A percentile compares a stretch with the other conserved stretches of the same genome.
Evolutionary conservation across 306 rosid species (phyloP).

Genomic region (Elaeagnus macrophylla): DNA sequence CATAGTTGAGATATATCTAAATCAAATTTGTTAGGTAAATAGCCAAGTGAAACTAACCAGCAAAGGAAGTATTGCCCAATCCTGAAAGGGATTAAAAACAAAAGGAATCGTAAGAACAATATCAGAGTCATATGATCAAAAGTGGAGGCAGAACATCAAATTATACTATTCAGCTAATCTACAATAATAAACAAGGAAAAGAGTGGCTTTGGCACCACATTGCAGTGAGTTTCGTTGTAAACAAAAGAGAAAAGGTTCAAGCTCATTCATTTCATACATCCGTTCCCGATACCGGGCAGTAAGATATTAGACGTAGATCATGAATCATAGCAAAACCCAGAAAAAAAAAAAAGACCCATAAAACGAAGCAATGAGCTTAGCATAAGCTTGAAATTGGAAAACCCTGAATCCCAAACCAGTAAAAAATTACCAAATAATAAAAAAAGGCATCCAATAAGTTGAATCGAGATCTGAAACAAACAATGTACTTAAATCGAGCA

Average conservation of each 20-base stretch:
- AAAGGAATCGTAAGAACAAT: constrained; percentile 20
- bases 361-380: no score
- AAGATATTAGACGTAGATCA: no score
- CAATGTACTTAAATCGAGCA: background rate
- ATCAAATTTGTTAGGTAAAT: background rate
- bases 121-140: constrained; percentile 4
- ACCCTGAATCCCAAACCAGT: no score
- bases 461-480: background rate
- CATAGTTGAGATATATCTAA: background rate
- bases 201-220: background rate
- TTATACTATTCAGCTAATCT: background rate
- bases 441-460: background rate
- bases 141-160: background rate
- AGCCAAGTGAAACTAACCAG: constrained; percentile 52
- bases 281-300: no score
- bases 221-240: background rate
- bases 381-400: no score
- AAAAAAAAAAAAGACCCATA: no score
- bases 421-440: no score
- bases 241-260: background rate
- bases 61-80: constrained; percentile 69
- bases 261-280: background rate
- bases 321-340: no score
- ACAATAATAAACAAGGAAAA: background rate
- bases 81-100: constrained; percentile 46